Percentiles rank a stretch among this genome's conserved stretches.
phyloP scores from a whole-genome alignment of 208 protist genomes.

The Phytomonas sp. region DNA sequence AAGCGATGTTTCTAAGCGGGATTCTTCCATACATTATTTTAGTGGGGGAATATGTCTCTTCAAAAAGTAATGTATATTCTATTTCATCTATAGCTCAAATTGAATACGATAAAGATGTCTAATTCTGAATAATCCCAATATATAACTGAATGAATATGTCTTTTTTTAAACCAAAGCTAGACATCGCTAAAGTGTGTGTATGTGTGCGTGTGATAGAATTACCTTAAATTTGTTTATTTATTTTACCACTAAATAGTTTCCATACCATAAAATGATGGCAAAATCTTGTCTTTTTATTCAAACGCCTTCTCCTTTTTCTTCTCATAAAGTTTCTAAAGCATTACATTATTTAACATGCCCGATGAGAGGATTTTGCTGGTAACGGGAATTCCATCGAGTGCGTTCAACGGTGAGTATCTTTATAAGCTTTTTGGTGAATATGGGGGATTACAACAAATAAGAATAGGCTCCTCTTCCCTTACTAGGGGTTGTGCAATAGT shows the following conservation, averaged over 20 bases:
- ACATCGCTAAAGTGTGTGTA: conserved; percentile 3
- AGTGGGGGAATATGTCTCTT: conserved; percentile 20
- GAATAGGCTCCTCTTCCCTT: conserved; percentile 45
- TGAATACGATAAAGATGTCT: background rate
- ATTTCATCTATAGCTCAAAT: conserved; percentile 8
- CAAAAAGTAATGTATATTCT: conserved; percentile 24
- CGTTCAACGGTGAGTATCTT: conserved; percentile 57
- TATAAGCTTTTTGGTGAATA: conserved; percentile 83
- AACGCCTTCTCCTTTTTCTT: conserved; percentile 2
- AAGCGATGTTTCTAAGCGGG: conserved; percentile 53
- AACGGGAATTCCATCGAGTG: conserved; percentile 69
- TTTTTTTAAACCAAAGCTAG: background rate
- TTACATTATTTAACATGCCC: conserved; percentile 30
- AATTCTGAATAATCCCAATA: background rate
- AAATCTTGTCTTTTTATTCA: conserved; percentile 16
- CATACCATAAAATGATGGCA: background rate
- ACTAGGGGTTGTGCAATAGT: conserved; percentile 81
- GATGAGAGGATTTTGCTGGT: conserved; percentile 82
- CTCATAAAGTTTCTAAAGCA: background rate
- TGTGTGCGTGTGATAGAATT: conserved; percentile 6
- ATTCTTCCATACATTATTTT: conserved; percentile 60
- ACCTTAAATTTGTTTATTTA: background rate
- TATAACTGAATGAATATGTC: conserved; percentile 3
- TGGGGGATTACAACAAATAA: conserved; percentile 75
- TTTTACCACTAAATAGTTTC: conserved; percentile 9